Evolutionary conservation across 352 stramenopile species (phyloP).

Genomic region (Globisporangium heterothallicum): DNA sequence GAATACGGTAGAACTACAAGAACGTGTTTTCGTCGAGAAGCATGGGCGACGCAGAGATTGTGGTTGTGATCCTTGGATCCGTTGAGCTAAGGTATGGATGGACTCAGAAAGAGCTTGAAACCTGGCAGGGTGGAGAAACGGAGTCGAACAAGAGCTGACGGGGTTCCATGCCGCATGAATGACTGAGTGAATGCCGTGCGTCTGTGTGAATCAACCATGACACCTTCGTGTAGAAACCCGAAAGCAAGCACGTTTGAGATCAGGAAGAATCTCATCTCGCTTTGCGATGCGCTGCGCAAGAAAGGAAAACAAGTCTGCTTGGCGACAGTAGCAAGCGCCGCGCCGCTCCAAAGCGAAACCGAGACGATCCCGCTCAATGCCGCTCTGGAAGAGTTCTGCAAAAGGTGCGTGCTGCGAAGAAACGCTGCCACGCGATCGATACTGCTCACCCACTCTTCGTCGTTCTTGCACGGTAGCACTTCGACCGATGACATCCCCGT

Average conservation of each 20-base stretch:
- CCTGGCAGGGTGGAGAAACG: no score
- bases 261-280: conserved; percentile 53
- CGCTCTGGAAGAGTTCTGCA: conserved; percentile 70
- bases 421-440: no score
- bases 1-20: conserved; percentile 47
- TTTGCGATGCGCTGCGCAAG: conserved; percentile 76
- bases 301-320: conserved; percentile 79
- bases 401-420: conserved; percentile 54
- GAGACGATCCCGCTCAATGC: conserved; percentile 45
- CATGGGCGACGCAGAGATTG: conserved; percentile 66
- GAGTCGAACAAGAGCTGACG: no score
- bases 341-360: conserved; percentile 27
- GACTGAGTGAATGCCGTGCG: background rate
- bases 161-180: no score
- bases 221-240: conserved; percentile 18
- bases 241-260: conserved; percentile 28
- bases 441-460: background rate
- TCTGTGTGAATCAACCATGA: background rate
- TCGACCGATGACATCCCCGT: conserved; percentile 55
- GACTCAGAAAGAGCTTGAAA: background rate
- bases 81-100: conserved; percentile 42
- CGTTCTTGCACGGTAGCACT: conserved; percentile 32
- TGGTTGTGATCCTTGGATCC: conserved; percentile 76
- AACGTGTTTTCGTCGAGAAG: conserved; percentile 52
- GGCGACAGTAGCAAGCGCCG: conserved; percentile 46